These are phyloP conservation scores for Ceratobasidium sp. DNA, from an alignment of 1,284 basidiomycete genomes.

Conservation along the genomic window DNA sequence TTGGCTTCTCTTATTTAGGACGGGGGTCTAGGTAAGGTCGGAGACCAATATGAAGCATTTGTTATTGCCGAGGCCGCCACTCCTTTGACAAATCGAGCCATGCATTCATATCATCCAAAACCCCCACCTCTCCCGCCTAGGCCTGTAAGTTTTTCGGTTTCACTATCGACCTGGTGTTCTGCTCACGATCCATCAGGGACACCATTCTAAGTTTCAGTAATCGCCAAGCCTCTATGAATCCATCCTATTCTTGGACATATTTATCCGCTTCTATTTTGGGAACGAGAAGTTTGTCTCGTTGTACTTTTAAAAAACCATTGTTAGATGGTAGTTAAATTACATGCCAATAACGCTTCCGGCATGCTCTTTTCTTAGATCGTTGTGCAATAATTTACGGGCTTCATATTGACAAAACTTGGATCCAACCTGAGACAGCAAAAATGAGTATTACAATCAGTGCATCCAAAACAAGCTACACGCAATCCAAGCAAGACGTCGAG, in stretches of 20 bases:
- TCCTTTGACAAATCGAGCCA: slow-evolving; percentile 6
- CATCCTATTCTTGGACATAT: not conserved
- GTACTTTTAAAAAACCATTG: not conserved
- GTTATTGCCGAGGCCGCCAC: slow-evolving; percentile 8
- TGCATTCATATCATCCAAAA: not conserved
- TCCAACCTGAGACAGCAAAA: not conserved
- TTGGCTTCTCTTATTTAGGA: not conserved
- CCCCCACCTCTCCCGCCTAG: not conserved
- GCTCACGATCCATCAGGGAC: not conserved
- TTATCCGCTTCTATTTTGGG: not conserved
- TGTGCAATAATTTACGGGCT: not conserved
- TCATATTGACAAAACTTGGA: not conserved
- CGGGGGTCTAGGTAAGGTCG: not conserved
- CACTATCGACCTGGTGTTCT: not conserved
- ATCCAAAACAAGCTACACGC: not conserved
- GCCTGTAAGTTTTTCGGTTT: not conserved
- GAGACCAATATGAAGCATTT: slow-evolving; percentile 22
- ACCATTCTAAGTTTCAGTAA: not conserved
- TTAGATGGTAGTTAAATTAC: not conserved
- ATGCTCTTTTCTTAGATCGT: not conserved
- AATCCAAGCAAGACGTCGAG: not conserved
- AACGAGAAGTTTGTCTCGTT: not conserved
- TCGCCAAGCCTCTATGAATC: not conserved
- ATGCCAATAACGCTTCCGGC: not conserved
- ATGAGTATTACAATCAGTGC: not conserved